Percentiles rank a stretch among this genome's conserved stretches.
Evolutionary conservation across 148 eudicot genomes (phyloP).

Genomic region (Silene latifolia): DNA sequence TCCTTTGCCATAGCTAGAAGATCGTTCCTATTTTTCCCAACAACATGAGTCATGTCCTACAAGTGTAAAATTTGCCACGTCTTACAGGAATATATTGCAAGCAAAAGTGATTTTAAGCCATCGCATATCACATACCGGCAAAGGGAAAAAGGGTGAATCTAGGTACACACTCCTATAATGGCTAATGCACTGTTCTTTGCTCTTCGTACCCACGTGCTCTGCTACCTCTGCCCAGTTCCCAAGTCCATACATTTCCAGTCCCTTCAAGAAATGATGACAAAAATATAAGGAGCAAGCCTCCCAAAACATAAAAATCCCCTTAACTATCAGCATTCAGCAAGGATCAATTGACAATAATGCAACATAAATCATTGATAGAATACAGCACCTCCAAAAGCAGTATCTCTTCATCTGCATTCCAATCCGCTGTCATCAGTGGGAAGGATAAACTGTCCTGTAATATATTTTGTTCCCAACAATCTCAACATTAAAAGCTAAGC

Average conservation of each 20-base stretch:
- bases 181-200: slow-evolving; percentile 50
- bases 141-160: slow-evolving; percentile 62
- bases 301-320: not conserved
- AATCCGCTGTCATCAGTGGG: slow-evolving; percentile 61
- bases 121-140: slow-evolving; percentile 45
- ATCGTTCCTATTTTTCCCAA: slow-evolving; percentile 61
- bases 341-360: not conserved
- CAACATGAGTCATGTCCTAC: slow-evolving; percentile 69
- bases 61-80: slow-evolving; percentile 13
- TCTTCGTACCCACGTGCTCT: slow-evolving; percentile 74
- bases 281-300: slow-evolving; percentile 8
- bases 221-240: slow-evolving; percentile 81
- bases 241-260: slow-evolving; percentile 81
- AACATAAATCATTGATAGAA: slow-evolving; percentile 5
- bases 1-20: slow-evolving; percentile 74
- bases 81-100: slow-evolving; percentile 1
- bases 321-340: not conserved
- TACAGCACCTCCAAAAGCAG: slow-evolving; percentile 57
- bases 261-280: slow-evolving; percentile 33
- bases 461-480: not conserved
- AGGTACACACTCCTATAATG: slow-evolving; percentile 54
- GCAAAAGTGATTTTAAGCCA: not conserved
- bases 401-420: slow-evolving; percentile 82
- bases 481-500: not conserved
- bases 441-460: slow-evolving; percentile 66